Evolutionary conservation across 768 basidiomycete genomes (phyloP), one percentile per base, ranked within the genome.

Genomic region (Boletales sp.): DNA sequence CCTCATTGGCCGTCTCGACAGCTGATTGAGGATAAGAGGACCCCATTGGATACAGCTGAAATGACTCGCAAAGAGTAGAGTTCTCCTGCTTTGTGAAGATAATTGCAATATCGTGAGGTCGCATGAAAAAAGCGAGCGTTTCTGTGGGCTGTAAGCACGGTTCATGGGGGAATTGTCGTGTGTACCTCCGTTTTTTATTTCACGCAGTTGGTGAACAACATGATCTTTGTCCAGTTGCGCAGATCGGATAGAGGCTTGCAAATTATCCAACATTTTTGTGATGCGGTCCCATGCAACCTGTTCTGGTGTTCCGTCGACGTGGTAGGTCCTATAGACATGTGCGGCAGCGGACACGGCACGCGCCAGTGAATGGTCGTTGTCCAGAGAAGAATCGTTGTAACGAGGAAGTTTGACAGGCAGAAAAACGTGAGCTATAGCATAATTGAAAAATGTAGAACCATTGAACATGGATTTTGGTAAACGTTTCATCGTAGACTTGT

Each of bases 31-130:
- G 68, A 52, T 61, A 68, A 2, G 53, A 53, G 38, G 11, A 39
- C n/a, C 7, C 25, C 6, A 18, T 39, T 11, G 74, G 67, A 5
- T 72, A 71, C 10, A 71, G 69, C 54, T 77, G 70, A 47, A 78
- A 79, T 12, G 58, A 57, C 53, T 78, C 77, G 44, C 72, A 70
- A 15, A 63, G 48, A 4, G 69, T 67, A 9, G 52, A 40, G 5
- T 46, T 37, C 7, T 54, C 46, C 18, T 39, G 36, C 43, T 59
- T 60, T 41, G 69, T 68, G 25, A 75, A 33, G 15, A 79, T 60
- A 7, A 79, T 35, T 12, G 64, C 75, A 2, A 76, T 72, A 44
- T 76, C 75, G 46, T 77, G 77, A 5, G 62, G 61, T 17, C 60
- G 63, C 19, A 79, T 63, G 9, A 67, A 67, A 38, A 78, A 58